A percentile compares a stretch with the other conserved stretches of the same genome.
These are phyloP conservation scores for Microdochium trichocladiopsis DNA, from an alignment of 2,329 filamentous ascomycete genomes.

Conservation along the genomic window DNA sequence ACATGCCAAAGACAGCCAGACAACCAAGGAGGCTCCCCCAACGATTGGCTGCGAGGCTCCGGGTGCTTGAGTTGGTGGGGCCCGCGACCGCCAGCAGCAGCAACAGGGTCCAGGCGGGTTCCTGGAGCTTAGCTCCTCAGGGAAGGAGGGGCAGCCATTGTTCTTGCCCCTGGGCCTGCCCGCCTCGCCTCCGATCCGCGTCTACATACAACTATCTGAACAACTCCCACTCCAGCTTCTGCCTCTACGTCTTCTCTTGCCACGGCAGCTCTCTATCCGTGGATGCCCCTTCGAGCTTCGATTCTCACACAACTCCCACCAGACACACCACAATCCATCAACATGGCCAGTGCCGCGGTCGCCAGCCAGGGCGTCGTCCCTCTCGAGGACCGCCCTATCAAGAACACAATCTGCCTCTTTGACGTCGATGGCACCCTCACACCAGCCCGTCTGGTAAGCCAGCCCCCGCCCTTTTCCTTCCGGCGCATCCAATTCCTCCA, in stretches of 20 bases:
- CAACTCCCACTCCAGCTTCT: neutral
- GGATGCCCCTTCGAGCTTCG: neutral
- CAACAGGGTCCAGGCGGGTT: neutral
- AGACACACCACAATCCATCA: slow-evolving; percentile 10
- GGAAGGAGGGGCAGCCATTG: neutral
- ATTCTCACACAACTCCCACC: neutral
- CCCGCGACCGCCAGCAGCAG: too few relatives aligned
- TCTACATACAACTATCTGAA: too few relatives aligned
- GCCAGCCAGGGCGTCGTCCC: slow-evolving; percentile 49
- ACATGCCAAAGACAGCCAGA: neutral
- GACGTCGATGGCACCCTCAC: slow-evolving; percentile 94
- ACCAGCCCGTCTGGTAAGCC: slow-evolving; percentile 66
- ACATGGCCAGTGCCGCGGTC: slow-evolving; percentile 32
- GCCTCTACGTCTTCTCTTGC: slow-evolving; percentile 2
- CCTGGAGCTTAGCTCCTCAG: neutral
- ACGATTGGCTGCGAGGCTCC: neutral
- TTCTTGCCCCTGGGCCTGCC: neutral
- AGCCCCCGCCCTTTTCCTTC: neutral
- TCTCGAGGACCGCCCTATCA: slow-evolving; percentile 75
- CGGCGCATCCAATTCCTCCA: neutral
- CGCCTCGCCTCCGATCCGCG: neutral
- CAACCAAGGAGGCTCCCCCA: neutral
- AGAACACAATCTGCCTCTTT: slow-evolving; percentile 92
- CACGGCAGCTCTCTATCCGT: neutral
- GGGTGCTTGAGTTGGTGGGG: neutral